A percentile compares a stretch with the other conserved stretches of the same genome.
Evolutionary conservation across 179 eudicot species (phyloP).

Genomic region (Amaranthus tricolor): DNA sequence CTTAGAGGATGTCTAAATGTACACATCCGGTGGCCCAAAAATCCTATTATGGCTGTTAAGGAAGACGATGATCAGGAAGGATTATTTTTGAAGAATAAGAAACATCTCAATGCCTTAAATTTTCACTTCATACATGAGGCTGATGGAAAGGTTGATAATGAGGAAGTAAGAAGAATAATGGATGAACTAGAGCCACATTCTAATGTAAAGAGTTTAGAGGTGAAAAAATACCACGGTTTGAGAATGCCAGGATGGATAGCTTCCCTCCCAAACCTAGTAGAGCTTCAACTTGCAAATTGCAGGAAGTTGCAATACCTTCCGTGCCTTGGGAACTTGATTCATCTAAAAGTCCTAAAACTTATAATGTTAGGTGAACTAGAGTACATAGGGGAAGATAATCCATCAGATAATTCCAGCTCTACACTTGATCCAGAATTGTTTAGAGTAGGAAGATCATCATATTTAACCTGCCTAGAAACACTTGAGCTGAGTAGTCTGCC

Average conservation of each 20-base stretch:
- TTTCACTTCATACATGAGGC: background rate
- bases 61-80: background rate
- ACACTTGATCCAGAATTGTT: background rate
- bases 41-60: background rate
- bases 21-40: background rate
- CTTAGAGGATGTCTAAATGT: background rate
- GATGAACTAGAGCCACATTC: conserved; percentile 23
- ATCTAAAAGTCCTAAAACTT: conserved; percentile 5
- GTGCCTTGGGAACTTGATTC: background rate
- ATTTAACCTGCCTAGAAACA: conserved; percentile 8
- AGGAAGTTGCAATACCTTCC: background rate
- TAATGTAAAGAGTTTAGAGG: conserved; percentile 7
- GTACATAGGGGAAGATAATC: background rate
- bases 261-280: conserved; percentile 18
- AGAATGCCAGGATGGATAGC: conserved; percentile 20
- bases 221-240: conserved; percentile 1
- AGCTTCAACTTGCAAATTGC: background rate
- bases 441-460: background rate
- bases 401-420: background rate
- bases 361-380: background rate
- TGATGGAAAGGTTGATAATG: background rate
- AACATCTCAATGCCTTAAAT: background rate
- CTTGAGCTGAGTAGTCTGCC: background rate
- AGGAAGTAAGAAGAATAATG: background rate
- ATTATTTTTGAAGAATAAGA: conserved; percentile 9